Evolutionary conservation across 208 protist species (phyloP).

Genomic region (Acanthamoeba castellanii): DNA sequence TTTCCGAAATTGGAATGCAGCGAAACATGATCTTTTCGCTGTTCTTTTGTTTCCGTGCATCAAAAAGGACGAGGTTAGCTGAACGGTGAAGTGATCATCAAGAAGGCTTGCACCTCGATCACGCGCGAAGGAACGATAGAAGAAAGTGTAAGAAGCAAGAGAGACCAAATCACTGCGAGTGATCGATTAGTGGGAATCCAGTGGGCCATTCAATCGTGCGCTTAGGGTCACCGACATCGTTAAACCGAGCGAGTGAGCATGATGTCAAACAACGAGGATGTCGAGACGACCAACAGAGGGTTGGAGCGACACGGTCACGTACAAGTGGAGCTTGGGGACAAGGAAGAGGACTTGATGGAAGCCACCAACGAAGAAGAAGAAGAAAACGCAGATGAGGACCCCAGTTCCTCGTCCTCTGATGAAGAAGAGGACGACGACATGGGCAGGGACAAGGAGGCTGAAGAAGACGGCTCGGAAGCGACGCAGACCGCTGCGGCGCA

Average conservation of each 20-base stretch:
- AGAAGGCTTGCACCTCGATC: neutral
- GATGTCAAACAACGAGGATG: neutral
- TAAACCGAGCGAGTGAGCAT: neutral
- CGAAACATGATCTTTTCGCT: neutral
- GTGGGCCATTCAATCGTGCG: neutral
- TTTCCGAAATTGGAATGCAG: neutral
- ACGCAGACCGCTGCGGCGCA: neutral
- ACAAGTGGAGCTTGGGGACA: neutral
- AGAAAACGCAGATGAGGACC: neutral
- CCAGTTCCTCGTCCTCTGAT: neutral
- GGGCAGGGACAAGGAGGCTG: neutral
- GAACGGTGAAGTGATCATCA: neutral
- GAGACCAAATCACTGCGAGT: neutral
- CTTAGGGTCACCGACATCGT: neutral
- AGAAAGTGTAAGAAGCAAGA: neutral
- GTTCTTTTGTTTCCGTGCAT: neutral
- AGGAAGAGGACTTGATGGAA: conserved; percentile 11
- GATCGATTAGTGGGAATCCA: neutral
- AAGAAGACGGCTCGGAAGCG: neutral
- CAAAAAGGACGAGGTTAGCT: neutral
- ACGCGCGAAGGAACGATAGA: neutral
- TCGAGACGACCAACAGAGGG: neutral
- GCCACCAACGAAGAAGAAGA: neutral
- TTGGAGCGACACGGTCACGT: too few species aligned
- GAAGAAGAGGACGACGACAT: conserved; percentile 3